phyloP scores from a whole-genome alignment of 352 stramenopile genomes.

The Elongisporangium prolatum region DNA sequence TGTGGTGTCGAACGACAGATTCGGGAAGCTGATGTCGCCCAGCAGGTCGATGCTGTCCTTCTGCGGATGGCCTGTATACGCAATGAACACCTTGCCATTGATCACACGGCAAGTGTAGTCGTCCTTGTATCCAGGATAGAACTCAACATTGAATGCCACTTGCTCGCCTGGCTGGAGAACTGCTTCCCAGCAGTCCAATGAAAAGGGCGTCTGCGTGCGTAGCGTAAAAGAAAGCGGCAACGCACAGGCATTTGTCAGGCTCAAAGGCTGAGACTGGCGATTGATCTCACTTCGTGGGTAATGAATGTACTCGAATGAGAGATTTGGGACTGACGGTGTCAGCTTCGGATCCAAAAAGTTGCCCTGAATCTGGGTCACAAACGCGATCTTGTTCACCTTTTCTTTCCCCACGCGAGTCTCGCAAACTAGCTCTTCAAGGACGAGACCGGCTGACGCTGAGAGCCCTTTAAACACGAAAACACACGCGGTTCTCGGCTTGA shows the following conservation, averaged over 20 bases:
- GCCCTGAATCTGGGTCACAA: slow-evolving; percentile 82
- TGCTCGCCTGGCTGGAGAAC: slow-evolving; percentile 75
- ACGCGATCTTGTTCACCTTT: slow-evolving; percentile 84
- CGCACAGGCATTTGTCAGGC: slow-evolving; percentile 83
- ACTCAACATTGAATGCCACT: slow-evolving; percentile 85
- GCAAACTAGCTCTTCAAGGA: slow-evolving; percentile 87
- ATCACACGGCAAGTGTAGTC: slow-evolving; percentile 88
- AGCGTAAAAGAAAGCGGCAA: slow-evolving; percentile 90
- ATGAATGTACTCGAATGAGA: slow-evolving; percentile 89
- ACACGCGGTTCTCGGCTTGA: slow-evolving; percentile 92
- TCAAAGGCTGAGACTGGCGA: slow-evolving; percentile 69
- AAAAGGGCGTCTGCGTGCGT: slow-evolving; percentile 88
- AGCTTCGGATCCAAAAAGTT: slow-evolving; percentile 91
- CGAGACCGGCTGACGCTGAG: slow-evolving; percentile 45
- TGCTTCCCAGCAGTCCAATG: slow-evolving; percentile 89
- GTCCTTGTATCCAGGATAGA: slow-evolving; percentile 92
- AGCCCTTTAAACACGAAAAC: slow-evolving; percentile 91
- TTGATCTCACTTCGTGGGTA: slow-evolving; percentile 55
- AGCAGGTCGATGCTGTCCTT: slow-evolving; percentile 86
- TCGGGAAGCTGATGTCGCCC: slow-evolving; percentile 93
- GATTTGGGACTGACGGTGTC: slow-evolving; percentile 51
- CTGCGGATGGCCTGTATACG: slow-evolving; percentile 89
- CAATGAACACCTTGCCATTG: slow-evolving; percentile 78
- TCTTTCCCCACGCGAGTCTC: slow-evolving; percentile 92
- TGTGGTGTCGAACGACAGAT: slow-evolving; percentile 88